Conservation (phyloP, 305 asterid species). For the Fraxinus platypoda region DNA sequence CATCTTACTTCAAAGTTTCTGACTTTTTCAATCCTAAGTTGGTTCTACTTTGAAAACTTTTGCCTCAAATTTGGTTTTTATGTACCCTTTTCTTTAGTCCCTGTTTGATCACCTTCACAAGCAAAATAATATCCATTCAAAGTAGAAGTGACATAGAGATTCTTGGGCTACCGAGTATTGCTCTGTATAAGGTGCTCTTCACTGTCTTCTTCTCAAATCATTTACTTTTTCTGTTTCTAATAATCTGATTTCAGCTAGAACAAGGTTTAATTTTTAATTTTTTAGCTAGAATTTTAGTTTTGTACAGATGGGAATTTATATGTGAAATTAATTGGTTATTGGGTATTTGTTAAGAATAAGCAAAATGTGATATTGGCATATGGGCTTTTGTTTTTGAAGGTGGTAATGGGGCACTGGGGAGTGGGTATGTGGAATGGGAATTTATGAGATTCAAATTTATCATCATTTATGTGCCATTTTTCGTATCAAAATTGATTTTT, state of each 20-base stretch:
- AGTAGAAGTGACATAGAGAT: background rate
- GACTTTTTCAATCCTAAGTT: constrained; percentile 31
- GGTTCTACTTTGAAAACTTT: constrained; percentile 19
- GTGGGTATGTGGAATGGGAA: background rate
- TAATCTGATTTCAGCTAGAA: background rate
- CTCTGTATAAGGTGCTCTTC: constrained; percentile 25
- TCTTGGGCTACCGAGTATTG: background rate
- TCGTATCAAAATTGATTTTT: background rate
- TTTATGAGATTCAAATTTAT: background rate
- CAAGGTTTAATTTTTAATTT: background rate
- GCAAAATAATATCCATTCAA: background rate
- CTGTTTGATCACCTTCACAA: constrained; percentile 2
- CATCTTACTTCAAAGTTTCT: constrained; percentile 28
- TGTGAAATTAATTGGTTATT: constrained; percentile 1
- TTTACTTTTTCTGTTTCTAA: background rate
- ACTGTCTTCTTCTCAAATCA: constrained; percentile 6
- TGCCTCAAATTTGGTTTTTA: constrained; percentile 1
- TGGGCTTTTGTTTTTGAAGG: constrained; percentile 7
- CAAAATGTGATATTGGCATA: constrained; percentile 19
- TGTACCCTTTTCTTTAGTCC: constrained; percentile 12
- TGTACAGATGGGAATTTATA: background rate
- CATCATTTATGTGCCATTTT: background rate
- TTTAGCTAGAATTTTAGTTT: background rate
- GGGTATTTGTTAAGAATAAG: background rate
- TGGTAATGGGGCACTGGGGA: background rate